Evolutionary conservation across 495 filamentous ascomycete genomes (phyloP).

Genomic region (Daldinia caldariorum): DNA sequence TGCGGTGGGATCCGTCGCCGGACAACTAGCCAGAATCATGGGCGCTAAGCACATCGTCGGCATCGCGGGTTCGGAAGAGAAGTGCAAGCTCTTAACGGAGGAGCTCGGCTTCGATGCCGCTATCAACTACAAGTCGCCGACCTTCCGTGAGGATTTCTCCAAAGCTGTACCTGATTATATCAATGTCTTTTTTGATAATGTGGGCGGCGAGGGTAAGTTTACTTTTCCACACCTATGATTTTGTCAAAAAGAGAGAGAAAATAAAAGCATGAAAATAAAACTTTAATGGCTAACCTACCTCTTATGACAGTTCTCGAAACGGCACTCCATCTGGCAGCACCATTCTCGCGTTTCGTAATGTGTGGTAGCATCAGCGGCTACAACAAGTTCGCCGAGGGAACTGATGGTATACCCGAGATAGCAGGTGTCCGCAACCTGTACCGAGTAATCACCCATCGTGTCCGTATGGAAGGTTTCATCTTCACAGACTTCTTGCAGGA

Average conservation of each 20-base stretch:
- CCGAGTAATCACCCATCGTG: constrained; percentile 52
- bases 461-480: constrained; percentile 70
- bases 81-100: constrained; percentile 68
- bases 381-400: constrained; percentile 46
- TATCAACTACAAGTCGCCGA: constrained; percentile 70
- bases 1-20: constrained; percentile 73
- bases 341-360: constrained; percentile 66
- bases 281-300: no score
- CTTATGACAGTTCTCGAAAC: constrained; percentile 63
- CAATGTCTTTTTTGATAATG: constrained; percentile 77
- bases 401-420: constrained; percentile 35
- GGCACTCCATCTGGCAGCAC: constrained; percentile 65
- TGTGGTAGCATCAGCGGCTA: constrained; percentile 64
- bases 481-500: constrained; percentile 63
- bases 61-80: constrained; percentile 72
- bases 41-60: constrained; percentile 66
- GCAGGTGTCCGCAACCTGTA: constrained; percentile 44
- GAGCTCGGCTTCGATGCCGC: constrained; percentile 71
- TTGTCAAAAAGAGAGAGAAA: no score
- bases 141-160: constrained; percentile 66
- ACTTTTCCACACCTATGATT: no score
- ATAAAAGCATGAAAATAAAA: no score
- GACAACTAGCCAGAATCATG: constrained; percentile 73
- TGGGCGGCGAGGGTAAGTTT: constrained; percentile 47
- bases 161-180: constrained; percentile 69